These are phyloP conservation scores for Wickerhamiella slavikovae DNA, from an alignment of 805 yeast species.

Conservation along the genomic window DNA sequence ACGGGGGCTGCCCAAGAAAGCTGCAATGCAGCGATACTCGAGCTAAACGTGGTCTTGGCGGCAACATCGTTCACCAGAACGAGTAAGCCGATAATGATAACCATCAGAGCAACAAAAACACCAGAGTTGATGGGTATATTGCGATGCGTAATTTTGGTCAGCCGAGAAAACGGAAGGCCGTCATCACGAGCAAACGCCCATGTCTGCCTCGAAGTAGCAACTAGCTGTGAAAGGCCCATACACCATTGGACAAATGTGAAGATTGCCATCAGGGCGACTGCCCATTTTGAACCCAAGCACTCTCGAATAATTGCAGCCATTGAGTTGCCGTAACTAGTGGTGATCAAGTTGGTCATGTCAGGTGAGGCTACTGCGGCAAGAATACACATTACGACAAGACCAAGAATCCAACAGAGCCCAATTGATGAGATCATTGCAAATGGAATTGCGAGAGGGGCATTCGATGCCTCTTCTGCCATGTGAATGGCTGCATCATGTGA, in stretches of 20 bases:
- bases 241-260: conserved; percentile 7
- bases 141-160: conserved; percentile 19
- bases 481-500: conserved; percentile 45
- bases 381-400: conserved; percentile 10
- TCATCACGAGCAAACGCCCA: conserved; percentile 52
- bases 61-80: conserved; percentile 43
- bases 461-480: conserved; percentile 41
- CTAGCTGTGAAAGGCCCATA: conserved; percentile 20
- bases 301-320: conserved; percentile 9
- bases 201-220: conserved; percentile 49
- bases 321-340: conserved; percentile 20
- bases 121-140: conserved; percentile 41
- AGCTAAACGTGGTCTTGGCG: conserved; percentile 44
- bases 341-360: conserved; percentile 4
- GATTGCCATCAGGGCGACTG: conserved; percentile 7
- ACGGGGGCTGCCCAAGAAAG: conserved; percentile 45
- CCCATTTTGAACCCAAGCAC: conserved; percentile 5
- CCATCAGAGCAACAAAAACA: conserved; percentile 31
- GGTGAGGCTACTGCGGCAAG: conserved; percentile 8
- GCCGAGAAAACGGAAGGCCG: conserved; percentile 34
- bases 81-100: conserved; percentile 30
- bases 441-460: conserved; percentile 46
- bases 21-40: conserved; percentile 43
- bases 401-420: conserved; percentile 19
- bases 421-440: conserved; percentile 40